These are phyloP conservation scores for Pythium scleroteichum DNA, from an alignment of 352 stramenopile species.

Conservation along the genomic window DNA sequence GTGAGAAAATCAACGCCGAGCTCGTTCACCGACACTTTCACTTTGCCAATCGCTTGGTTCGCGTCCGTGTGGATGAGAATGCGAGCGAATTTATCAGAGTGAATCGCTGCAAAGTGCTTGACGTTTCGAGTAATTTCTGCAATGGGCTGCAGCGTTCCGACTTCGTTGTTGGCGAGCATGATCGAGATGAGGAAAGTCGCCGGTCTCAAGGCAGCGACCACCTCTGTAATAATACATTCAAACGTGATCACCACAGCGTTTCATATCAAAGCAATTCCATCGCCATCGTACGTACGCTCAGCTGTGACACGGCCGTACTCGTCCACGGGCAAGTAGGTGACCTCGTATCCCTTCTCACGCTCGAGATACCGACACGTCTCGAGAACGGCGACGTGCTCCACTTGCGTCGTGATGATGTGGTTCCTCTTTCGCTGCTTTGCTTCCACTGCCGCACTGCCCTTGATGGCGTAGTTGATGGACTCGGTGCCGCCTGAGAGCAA, in stretches of 20 bases:
- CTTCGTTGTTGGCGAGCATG: conserved; percentile 99
- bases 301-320: conserved; percentile 48
- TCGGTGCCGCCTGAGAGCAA: conserved; percentile 86
- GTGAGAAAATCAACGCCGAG: conserved; percentile 94
- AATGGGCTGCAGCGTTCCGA: conserved; percentile 95
- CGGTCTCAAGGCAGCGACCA: conserved; percentile 76
- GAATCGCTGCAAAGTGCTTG: conserved; percentile 20
- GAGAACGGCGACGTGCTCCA: conserved; percentile 95
- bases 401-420: conserved; percentile 92
- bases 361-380: conserved; percentile 72
- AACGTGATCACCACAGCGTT: no score
- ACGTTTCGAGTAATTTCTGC: conserved; percentile 68
- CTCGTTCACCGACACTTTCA: conserved; percentile 80
- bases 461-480: conserved; percentile 87
- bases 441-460: conserved; percentile 51
- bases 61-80: conserved; percentile 97
- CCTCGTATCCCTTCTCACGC: conserved; percentile 49
- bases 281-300: conserved; percentile 27
- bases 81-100: conserved; percentile 10
- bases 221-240: no score
- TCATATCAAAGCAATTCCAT: no score
- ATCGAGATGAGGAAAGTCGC: conserved; percentile 95
- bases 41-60: conserved; percentile 95
- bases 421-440: conserved; percentile 32
- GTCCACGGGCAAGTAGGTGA: conserved; percentile 73